Base-by-base conservation (phyloP, 2,329 filamentous ascomycete species). In the Scleromitrula shiraiana region DNA sequence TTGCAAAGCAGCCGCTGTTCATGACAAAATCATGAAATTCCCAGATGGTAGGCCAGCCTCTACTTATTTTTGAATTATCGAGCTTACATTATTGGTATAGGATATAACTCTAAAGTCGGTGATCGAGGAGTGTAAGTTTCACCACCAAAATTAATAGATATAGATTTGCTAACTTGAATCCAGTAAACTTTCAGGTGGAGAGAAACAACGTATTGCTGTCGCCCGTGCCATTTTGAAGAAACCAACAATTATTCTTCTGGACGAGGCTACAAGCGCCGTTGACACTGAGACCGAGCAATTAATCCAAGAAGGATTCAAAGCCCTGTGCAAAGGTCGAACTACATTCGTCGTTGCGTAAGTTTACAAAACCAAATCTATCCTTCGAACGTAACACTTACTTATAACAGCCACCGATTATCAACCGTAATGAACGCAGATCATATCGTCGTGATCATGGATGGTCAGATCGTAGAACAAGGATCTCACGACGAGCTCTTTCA, bases 211-310 rank as follows among this genome's bases (percentile, higher is more conserved):
- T 5, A 75, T 94, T 20, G 82, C 91, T 8, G 96, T 97, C 65
- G 89, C 91, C 10, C 78, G 90, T 59, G 90, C 90, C 30, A 80
- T 96, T 41, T 85, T 96, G 23, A 93, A 86, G n/a, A 85, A 95
- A 57, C 91, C 91, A 0, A 93, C 90, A 68, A 82, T 98, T 58
- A 76, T 98, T 2, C 76, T 98, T 1, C 80, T 98, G 5, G 93
- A 98, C 57, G 93, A 98, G 67, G 93, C 93, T 12, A 98, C 93
- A 0, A 93, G 87, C 35, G 89, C 89, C 2, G 76, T 98, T 1
- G 93, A 98, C 64, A 95, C 91, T 23, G 91, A 93, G 63, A 94
- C 88, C 0, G 93, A 98, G 68, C 88, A 88, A 36, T 82, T 94
- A 12, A 93, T 98, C 2, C 93, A 97, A 64, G 86, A 56, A 61